A percentile compares a stretch with the other conserved stretches of the same genome.
Conservation (phyloP, 352 stramenopile genomes). For the Phytophthora quininea region DNA sequence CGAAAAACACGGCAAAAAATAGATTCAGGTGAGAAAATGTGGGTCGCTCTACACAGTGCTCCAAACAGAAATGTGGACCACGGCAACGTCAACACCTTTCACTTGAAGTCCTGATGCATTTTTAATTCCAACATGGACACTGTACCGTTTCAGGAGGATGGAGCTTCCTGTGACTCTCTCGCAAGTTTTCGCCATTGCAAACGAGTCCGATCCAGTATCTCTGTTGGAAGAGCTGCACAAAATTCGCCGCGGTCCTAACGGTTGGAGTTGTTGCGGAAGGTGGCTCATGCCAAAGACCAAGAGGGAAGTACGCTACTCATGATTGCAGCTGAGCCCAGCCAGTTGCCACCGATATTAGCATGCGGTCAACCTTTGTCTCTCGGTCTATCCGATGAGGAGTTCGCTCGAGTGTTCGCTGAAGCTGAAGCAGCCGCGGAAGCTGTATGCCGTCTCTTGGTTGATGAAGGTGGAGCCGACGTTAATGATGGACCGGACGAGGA, state of each 20-base stretch:
- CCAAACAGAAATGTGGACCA: not conserved
- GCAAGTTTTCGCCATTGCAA: conserved; percentile 26
- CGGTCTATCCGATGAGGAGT: not conserved
- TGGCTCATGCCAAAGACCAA: not conserved
- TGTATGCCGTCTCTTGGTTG: not conserved
- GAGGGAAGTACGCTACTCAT: not conserved
- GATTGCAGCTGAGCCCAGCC: not conserved
- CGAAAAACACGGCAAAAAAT: too few relatives aligned
- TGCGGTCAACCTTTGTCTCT: not conserved
- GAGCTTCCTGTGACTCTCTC: too few relatives aligned
- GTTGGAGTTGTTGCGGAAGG: not conserved
- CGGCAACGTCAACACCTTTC: too few relatives aligned
- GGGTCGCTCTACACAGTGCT: too few relatives aligned
- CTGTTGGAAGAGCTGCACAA: conserved; percentile 18
- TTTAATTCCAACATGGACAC: too few relatives aligned
- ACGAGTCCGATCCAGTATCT: conserved; percentile 21
- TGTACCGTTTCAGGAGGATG: too few relatives aligned
- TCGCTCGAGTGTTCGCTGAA: not conserved
- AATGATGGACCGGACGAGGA: not conserved
- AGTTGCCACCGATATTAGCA: not conserved
- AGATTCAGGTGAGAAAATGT: too few relatives aligned
- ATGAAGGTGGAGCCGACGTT: not conserved
- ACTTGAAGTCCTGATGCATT: too few relatives aligned
- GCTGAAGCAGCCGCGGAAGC: not conserved
- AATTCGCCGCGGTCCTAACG: not conserved